Percentiles rank a stretch among this genome's conserved stretches.
Evolutionary conservation across 1,139 yeast species (phyloP).

Genomic region (Taphrina populina): DNA sequence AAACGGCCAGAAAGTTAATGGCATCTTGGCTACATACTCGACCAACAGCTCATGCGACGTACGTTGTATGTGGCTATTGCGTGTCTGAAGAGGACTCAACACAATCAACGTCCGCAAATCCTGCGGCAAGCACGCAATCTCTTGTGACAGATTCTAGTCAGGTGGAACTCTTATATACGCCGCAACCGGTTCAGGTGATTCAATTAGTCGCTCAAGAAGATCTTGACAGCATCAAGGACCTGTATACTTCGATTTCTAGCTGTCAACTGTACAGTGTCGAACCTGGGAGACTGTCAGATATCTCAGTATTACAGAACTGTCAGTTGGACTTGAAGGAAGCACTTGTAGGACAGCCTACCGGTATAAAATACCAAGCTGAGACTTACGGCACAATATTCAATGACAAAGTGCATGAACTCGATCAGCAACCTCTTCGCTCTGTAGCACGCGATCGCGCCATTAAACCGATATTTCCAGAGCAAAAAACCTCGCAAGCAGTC

Average conservation of each 20-base stretch:
- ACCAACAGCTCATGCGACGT: conserved; percentile 40
- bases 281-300: conserved; percentile 33
- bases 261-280: conserved; percentile 39
- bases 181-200: conserved; percentile 6
- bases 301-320: background rate
- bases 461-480: conserved; percentile 6
- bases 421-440: background rate
- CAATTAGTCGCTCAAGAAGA: conserved; percentile 38
- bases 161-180: background rate
- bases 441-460: background rate
- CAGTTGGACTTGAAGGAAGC: conserved; percentile 3
- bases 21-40: conserved; percentile 36
- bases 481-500: too few relatives aligned
- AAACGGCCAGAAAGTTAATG: conserved; percentile 41
- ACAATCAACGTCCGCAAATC: background rate
- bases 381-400: conserved; percentile 13
- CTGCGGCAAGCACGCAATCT: background rate
- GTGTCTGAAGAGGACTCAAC: background rate
- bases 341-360: conserved; percentile 8
- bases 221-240: conserved; percentile 35
- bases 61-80: conserved; percentile 38
- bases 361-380: conserved; percentile 1
- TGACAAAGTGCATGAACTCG: conserved; percentile 1
- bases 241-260: conserved; percentile 28
- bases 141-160: background rate